Percentiles rank a stretch among this genome's conserved stretches.
phyloP scores from a whole-genome alignment of 2,329 filamentous ascomycete species.

The Pseudogymnoascus sp. region DNA sequence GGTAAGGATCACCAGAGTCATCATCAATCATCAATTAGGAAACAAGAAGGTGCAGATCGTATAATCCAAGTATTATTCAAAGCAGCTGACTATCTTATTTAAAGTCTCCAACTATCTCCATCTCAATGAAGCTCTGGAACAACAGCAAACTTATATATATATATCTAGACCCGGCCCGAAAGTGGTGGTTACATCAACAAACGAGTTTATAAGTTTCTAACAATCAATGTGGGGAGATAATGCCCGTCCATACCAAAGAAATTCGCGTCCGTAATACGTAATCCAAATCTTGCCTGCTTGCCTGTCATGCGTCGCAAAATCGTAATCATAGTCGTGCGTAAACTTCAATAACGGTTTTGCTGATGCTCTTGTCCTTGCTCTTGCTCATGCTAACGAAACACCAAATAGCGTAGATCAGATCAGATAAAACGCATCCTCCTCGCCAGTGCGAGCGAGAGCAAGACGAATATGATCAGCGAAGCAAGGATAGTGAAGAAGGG shows the following conservation, averaged over 20 bases:
- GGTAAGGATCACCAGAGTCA: neutral
- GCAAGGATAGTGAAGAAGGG: slow-evolving; percentile 56
- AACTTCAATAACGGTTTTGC: neutral
- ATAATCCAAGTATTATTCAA: slow-evolving; percentile 1
- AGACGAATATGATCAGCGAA: slow-evolving; percentile 44
- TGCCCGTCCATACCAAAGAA: neutral
- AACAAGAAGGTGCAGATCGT: neutral
- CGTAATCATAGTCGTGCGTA: neutral
- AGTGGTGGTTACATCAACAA: neutral
- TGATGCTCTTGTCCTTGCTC: neutral
- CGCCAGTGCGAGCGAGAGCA: slow-evolving; percentile 20
- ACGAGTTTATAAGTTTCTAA: neutral
- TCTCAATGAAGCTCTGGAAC: neutral
- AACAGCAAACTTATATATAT: neutral
- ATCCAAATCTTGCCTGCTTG: neutral
- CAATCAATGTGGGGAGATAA: neutral
- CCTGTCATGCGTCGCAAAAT: neutral
- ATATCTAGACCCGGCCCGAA: neutral
- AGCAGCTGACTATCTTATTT: neutral
- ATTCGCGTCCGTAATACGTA: neutral
- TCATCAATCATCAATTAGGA: neutral
- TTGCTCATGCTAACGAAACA: neutral
- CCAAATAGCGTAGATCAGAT: neutral
- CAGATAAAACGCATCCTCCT: slow-evolving; percentile 25
- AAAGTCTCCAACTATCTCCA: neutral